A percentile compares a stretch with the other conserved stretches of the same genome.
phyloP scores from a whole-genome alignment of 2,329 filamentous ascomycete genomes.

The Alternaria tenuissima region DNA sequence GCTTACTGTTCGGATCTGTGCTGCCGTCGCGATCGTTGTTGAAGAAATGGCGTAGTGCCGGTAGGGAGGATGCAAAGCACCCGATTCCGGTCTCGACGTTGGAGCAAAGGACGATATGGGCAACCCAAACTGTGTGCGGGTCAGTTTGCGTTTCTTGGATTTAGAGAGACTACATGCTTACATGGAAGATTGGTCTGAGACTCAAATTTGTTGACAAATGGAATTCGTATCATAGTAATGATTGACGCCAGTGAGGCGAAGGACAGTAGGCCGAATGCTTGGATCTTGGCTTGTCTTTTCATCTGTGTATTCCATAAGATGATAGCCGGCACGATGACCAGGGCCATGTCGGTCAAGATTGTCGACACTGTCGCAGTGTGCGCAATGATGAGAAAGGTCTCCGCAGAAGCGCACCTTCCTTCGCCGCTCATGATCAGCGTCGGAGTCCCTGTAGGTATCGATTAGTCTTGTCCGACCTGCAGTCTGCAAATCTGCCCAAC shows the following conservation, averaged over 20 bases:
- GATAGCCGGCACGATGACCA: conserved; percentile 31
- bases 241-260: conserved; percentile 32
- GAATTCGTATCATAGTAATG: conserved; percentile 30
- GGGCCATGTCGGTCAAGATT: conserved; percentile 30
- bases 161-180: conserved; percentile 1
- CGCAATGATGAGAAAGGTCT: conserved; percentile 31
- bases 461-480: not conserved
- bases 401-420: conserved; percentile 25
- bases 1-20: conserved; percentile 17
- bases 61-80: conserved; percentile 30
- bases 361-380: conserved; percentile 31
- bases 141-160: not conserved
- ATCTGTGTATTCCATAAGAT: conserved; percentile 37
- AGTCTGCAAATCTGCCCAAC: not conserved
- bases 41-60: conserved; percentile 29
- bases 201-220: conserved; percentile 34
- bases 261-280: conserved; percentile 31
- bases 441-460: conserved; percentile 4
- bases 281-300: conserved; percentile 30
- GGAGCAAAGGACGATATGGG: conserved; percentile 34
- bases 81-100: conserved; percentile 37
- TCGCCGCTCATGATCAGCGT: conserved; percentile 9
- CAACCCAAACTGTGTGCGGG: conserved; percentile 26
- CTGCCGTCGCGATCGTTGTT: conserved; percentile 16
- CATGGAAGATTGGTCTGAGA: conserved; percentile 25